phyloP scores from a whole-genome alignment of 345 rosid species.

The Gossypium longicalyx region DNA sequence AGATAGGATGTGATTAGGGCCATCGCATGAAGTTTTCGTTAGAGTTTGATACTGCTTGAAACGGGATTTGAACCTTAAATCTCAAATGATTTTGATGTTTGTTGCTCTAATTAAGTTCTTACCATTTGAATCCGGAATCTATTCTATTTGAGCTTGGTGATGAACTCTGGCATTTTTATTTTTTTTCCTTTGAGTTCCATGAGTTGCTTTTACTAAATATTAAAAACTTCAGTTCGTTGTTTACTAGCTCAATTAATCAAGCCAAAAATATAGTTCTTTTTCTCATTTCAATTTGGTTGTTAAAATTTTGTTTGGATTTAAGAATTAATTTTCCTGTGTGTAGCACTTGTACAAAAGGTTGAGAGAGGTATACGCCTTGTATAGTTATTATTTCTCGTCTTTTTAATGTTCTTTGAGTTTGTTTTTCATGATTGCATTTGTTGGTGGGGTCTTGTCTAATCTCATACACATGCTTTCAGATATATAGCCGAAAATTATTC shows the following conservation, averaged over 20 bases:
- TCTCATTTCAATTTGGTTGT: neutral
- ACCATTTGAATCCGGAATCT: neutral
- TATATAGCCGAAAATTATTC: slow-evolving; percentile 76
- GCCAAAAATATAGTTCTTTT: neutral
- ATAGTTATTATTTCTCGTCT: neutral
- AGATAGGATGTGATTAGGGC: neutral
- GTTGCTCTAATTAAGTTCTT: neutral
- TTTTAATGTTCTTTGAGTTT: neutral
- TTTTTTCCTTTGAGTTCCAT: neutral
- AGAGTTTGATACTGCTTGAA: neutral
- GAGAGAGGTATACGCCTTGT: neutral
- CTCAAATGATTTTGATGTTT: neutral
- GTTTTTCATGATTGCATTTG: neutral
- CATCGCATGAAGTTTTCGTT: neutral
- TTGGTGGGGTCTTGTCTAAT: neutral
- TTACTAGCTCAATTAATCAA: neutral
- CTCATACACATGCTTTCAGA: slow-evolving; percentile 30
- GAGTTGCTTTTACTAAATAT: too few relatives aligned
- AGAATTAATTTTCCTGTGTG: neutral
- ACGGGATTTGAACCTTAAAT: neutral
- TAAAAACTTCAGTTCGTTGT: neutral
- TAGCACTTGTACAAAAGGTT: neutral
- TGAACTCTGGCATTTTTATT: neutral
- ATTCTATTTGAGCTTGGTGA: neutral
- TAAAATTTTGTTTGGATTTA: neutral